phyloP scores from a whole-genome alignment of 139 green algal genomes.

The Yamagishiella unicocca region DNA sequence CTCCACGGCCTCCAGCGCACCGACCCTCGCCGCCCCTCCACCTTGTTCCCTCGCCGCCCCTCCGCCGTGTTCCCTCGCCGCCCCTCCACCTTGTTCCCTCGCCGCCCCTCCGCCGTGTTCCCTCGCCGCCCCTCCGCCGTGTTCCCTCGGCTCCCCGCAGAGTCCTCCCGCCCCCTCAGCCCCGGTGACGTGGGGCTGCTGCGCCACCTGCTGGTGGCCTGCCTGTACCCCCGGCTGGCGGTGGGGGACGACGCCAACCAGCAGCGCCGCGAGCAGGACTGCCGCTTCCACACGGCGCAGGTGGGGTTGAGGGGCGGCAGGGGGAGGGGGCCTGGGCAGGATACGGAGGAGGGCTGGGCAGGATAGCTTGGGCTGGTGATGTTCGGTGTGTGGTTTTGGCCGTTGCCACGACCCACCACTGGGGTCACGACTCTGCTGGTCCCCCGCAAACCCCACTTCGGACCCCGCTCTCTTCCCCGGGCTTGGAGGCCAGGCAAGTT shows the following conservation, averaged over 20 bases:
- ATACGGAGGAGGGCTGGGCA: too few species aligned
- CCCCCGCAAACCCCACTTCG: too few species aligned
- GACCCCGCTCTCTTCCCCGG: too few species aligned
- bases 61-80: neutral
- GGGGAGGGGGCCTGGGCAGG: too few species aligned
- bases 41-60: too few species aligned
- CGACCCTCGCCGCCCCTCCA: too few species aligned
- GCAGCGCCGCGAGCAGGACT: slow-evolving; percentile 45
- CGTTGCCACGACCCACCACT: too few species aligned
- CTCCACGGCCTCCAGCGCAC: too few species aligned
- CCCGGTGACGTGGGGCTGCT: slow-evolving; percentile 36
- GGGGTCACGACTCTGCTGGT: too few species aligned
- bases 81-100: neutral
- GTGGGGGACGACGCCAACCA: slow-evolving; percentile 39
- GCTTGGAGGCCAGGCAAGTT: too few species aligned
- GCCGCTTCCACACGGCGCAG: slow-evolving; percentile 29
- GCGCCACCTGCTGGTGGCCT: slow-evolving; percentile 40
- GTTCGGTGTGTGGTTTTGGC: too few species aligned
- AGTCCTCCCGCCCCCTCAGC: neutral
- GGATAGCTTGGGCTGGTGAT: too few species aligned
- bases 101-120: neutral
- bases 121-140: neutral
- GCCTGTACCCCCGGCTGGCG: slow-evolving; percentile 56
- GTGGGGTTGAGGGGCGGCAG: neutral
- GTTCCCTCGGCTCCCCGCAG: neutral